These are phyloP conservation scores for Scedosporium dehoogii DNA, from an alignment of 2,329 filamentous ascomycete species.

Conservation along the genomic window DNA sequence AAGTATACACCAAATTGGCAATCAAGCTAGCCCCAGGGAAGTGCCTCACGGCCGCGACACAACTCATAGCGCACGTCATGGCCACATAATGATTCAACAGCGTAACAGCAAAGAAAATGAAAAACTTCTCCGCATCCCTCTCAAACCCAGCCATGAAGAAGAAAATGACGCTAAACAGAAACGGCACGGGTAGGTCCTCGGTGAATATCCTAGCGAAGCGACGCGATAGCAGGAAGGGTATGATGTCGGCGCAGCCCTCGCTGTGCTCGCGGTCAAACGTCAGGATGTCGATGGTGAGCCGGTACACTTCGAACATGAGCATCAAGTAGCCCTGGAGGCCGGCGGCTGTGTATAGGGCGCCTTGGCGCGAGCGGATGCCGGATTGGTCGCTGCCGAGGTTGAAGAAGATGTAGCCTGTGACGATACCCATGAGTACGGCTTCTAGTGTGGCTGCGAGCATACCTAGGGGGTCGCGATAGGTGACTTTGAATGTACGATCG, in stretches of 20 bases:
- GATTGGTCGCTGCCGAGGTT: conserved; percentile 53
- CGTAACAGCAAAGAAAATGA: conserved; percentile 60
- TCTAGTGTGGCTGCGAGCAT: conserved; percentile 62
- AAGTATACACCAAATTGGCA: conserved; percentile 61
- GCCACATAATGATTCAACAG: conserved; percentile 65
- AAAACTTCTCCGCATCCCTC: conserved; percentile 51
- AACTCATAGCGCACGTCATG: conserved; percentile 60
- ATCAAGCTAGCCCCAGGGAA: conserved; percentile 64
- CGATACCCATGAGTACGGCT: conserved; percentile 59
- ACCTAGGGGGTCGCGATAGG: conserved; percentile 67
- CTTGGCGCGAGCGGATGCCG: conserved; percentile 65
- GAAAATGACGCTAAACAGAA: conserved; percentile 60
- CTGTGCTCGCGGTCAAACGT: conserved; percentile 67
- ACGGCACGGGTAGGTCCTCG: conserved; percentile 63
- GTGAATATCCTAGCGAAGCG: conserved; percentile 58
- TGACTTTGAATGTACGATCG: conserved; percentile 58
- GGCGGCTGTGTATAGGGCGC: conserved; percentile 61
- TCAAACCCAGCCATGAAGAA: conserved; percentile 75
- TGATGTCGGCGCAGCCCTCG: conserved; percentile 60
- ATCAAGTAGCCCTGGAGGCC: conserved; percentile 69
- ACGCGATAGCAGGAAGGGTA: conserved; percentile 61
- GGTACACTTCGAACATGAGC: conserved; percentile 65
- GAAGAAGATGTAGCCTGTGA: conserved; percentile 65
- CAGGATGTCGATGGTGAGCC: conserved; percentile 63
- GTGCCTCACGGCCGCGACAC: conserved; percentile 53